Base-by-base conservation (phyloP, 176 grass and related monocot genomes). In the Aechmea fasciata region DNA sequence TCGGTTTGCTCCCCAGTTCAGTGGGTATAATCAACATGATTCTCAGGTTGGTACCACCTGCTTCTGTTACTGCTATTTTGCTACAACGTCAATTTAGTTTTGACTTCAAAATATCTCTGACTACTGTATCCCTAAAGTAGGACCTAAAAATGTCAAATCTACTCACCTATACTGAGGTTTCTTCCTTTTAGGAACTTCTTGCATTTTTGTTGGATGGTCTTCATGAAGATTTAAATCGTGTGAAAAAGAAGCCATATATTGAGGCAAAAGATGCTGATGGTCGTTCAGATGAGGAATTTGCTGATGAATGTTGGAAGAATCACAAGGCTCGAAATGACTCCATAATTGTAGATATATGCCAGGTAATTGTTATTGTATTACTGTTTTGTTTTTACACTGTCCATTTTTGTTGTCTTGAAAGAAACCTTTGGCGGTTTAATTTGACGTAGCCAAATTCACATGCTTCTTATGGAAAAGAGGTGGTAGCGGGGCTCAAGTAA, bases 11-110 rank as follows among this genome's bases (percentile, higher is more conserved):
- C 94, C 94, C 47, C 94, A 99, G 63, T 99, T 99, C 64, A 88
- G 94, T 75, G 94, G 94, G 79, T 99, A 99, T 78, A 99, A 99
- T 84, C 94, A 99, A 75, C 94, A 99, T 72, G 94, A 99, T 85
- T 99, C 94, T 77, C 94, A 99, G 87, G 94, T 97, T 83, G 15
- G 80, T 82, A 29, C 63, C 15, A 29, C 23, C 8, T 63, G 49
- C 11, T 71, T 8, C 18, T 10, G 11, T 3, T 52, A 33, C 2
- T 33, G 50, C 64, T 20, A 20, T 29, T 41, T 5, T 75, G 8
- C 22, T 41, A 52, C 0, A 10, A 64, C 13, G 11, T 75, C 26
- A 66, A 13, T 59, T 61, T 73, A 73, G 28, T 47, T 73, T 54
- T 62, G 28, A 11, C 49, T 41, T 13, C 64, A 66, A 41, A 41